A percentile compares a stretch with the other conserved stretches of the same genome.
Conservation (phyloP, 768 basidiomycete species). For the Lepiota venenata region DNA sequence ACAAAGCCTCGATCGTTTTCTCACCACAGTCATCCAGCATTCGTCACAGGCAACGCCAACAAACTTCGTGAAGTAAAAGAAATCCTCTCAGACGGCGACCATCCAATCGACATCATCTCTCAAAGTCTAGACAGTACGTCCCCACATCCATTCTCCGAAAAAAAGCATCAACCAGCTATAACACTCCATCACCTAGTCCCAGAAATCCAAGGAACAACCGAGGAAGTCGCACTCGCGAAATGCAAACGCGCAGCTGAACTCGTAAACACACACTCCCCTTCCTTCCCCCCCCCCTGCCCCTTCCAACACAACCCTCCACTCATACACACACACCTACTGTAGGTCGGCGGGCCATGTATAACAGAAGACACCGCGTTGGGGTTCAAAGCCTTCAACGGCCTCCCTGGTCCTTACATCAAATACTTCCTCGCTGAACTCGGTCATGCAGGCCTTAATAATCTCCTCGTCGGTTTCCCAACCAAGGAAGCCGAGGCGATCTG, state of each 20-base stretch:
- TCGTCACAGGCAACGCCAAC: conserved; percentile 93
- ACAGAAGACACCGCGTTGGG: conserved; percentile 96
- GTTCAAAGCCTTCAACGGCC: conserved; percentile 83
- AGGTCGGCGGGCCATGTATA: conserved; percentile 49
- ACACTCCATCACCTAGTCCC: conserved; percentile 54
- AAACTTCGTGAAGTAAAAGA: conserved; percentile 87
- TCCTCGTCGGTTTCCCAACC: conserved; percentile 74
- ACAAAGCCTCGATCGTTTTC: background rate
- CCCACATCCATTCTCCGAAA: no score
- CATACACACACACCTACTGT: no score
- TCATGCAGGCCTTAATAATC: conserved; percentile 84
- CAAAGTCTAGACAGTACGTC: conserved; percentile 75
- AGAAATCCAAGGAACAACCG: conserved; percentile 91
- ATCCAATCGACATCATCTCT: conserved; percentile 76
- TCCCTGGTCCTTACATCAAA: conserved; percentile 98
- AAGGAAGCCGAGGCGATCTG: conserved; percentile 87
- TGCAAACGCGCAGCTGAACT: conserved; percentile 82
- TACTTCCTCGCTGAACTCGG: conserved; percentile 82
- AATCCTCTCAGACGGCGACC: conserved; percentile 64
- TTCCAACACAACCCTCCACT: no score
- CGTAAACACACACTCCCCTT: no score
- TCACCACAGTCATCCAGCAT: conserved; percentile 50
- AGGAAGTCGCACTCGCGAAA: conserved; percentile 87
- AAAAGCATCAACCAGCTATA: background rate
- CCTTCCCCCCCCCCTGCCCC: no score